Percentiles rank a stretch among this genome's conserved stretches.
phyloP scores from a whole-genome alignment of 2,329 filamentous ascomycete genomes.

The Alternaria arbusti region DNA sequence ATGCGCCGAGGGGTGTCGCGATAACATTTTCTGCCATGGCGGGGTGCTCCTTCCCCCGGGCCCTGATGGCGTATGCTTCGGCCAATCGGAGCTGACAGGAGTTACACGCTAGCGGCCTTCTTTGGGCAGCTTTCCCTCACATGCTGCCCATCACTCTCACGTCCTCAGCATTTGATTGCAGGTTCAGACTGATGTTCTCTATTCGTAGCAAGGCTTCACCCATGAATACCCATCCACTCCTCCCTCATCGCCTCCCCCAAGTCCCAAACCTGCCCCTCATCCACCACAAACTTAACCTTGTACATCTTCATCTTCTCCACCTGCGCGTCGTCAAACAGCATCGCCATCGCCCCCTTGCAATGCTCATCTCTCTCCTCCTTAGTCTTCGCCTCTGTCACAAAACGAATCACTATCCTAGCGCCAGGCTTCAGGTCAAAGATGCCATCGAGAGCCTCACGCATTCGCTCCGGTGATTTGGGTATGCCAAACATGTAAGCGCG shows the following conservation, averaged over 20 bases:
- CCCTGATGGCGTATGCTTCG: conserved; percentile 28
- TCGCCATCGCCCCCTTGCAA: conserved; percentile 10
- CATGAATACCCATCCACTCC: conserved; percentile 10
- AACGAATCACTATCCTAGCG: conserved; percentile 19
- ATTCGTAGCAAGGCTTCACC: background rate
- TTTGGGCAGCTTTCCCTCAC: background rate
- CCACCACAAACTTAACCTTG: conserved; percentile 20
- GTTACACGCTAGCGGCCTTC: background rate
- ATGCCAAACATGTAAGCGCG: conserved; percentile 27
- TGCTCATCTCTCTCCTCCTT: conserved; percentile 13
- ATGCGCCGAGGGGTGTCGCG: conserved; percentile 23
- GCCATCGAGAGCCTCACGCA: conserved; percentile 21
- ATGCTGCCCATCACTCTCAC: too few relatives aligned
- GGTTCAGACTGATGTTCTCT: background rate
- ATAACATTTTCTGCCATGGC: conserved; percentile 28
- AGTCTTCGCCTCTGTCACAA: conserved; percentile 19
- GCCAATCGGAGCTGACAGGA: conserved; percentile 13
- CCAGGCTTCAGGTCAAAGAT: conserved; percentile 21
- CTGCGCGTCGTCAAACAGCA: conserved; percentile 13
- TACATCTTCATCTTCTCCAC: conserved; percentile 12
- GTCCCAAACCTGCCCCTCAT: conserved; percentile 14
- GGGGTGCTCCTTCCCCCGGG: conserved; percentile 28
- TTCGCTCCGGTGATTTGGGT: conserved; percentile 19
- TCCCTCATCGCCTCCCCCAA: conserved; percentile 5
- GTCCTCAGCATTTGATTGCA: too few relatives aligned